Evolutionary conservation across 1,284 basidiomycete genomes (phyloP), one percentile per base, ranked within the genome.

Genomic region (Moesziomyces globuligerus): DNA sequence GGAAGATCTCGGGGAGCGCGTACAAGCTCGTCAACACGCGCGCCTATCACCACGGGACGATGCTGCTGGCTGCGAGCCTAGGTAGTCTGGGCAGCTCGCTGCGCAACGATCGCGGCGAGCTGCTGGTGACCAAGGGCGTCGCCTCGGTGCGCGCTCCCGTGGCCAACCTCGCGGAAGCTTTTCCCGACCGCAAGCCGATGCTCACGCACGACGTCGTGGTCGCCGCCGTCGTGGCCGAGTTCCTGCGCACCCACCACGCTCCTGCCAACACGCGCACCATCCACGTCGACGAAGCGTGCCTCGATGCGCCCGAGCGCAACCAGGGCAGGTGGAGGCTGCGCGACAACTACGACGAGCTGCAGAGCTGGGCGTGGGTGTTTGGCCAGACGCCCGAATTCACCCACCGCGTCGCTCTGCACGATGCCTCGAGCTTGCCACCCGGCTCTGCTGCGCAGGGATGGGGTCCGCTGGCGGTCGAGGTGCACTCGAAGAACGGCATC

Each of bases 31-130:
- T 91, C 37, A 91, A 89, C 72, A 88, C 89, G 61, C 86, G 96
- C 17, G 93, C 94, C 1, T 98, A 98, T 83, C 95, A 98, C 79
- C 96, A 99, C 80, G 96, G 96, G 0, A 98, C 95, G n/a, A 97
- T 99, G 95, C 87, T 99, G 25, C 91, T 98, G 7, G 57, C 65
- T 7, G 69, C 78, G 1, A 57, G 76, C 21, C 48, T 81, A 3
- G 53, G 49, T 9, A 60, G 59, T 29, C 53, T 81, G 20, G 76
- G 74, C 7, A 66, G 72, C 18, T 64, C 73, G n/a, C 53, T 76
- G 32, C 51, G 59, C 26, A 90, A 91, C 13, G 91, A 92, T 5
- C 95, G 60, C 1, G 90, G 91, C 0, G 87, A 90, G 49, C 84
- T 92, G 10, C 85, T 98, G 42, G 87, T 88, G 0, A 86, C 88